phyloP scores from a whole-genome alignment of 257 asterid species.

The Solanum arcanum region DNA sequence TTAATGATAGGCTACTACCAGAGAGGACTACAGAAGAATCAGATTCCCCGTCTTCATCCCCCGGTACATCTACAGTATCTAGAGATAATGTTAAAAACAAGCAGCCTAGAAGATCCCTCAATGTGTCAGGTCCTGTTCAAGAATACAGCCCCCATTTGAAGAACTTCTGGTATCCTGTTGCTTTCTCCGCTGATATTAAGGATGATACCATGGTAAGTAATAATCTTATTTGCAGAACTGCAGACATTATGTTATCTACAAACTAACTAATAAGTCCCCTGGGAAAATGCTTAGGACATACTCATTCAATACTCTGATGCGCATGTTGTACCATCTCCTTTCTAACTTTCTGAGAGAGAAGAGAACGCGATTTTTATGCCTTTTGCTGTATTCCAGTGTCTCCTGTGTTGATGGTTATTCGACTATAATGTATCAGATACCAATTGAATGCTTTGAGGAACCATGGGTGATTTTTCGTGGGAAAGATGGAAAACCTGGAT shows the following conservation, averaged over 20 bases:
- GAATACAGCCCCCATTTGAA: conserved; percentile 51
- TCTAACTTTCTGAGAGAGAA: not conserved
- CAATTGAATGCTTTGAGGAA: conserved; percentile 87
- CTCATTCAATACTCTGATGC: not conserved
- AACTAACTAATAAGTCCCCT: not conserved
- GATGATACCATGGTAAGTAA: conserved; percentile 75
- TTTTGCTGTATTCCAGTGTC: not conserved
- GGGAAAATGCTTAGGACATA: not conserved
- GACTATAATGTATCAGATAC: conserved; percentile 36
- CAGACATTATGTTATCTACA: not conserved
- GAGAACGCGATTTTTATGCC: not conserved
- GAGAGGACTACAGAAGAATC: conserved; percentile 36
- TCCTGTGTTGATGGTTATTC: not conserved
- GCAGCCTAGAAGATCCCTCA: conserved; percentile 32
- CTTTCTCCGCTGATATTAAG: conserved; percentile 77
- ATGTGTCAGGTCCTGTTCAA: conserved; percentile 85
- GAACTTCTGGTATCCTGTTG: conserved; percentile 96
- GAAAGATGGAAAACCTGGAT: conserved; percentile 85
- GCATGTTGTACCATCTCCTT: not conserved
- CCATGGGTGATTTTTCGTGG: conserved; percentile 97
- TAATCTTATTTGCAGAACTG: not conserved
- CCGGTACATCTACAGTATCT: conserved; percentile 39
- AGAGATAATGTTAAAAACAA: conserved; percentile 17
- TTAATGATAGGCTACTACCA: conserved; percentile 65
- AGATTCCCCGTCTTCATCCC: conserved; percentile 20